phyloP scores from a whole-genome alignment of 306 rosid species.

The Acacia acuminata region DNA sequence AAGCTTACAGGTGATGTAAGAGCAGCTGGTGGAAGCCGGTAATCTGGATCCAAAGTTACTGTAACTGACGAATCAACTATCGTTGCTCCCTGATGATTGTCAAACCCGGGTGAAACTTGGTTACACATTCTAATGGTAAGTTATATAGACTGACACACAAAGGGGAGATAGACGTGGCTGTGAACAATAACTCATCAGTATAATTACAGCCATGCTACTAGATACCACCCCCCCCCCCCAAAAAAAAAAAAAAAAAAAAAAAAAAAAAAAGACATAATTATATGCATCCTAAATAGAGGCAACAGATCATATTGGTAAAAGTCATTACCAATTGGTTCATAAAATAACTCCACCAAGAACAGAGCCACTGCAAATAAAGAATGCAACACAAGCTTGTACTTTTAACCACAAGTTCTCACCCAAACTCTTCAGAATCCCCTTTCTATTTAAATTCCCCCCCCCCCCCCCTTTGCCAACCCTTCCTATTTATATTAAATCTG shows the following conservation, averaged over 20 bases:
- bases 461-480: background rate
- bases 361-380: background rate
- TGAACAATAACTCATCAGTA: no score
- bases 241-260: no score
- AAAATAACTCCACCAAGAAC: constrained; percentile 8
- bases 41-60: constrained; percentile 72
- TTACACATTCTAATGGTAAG: background rate
- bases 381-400: constrained; percentile 16
- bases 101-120: constrained; percentile 27
- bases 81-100: constrained; percentile 81
- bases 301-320: constrained; percentile 10
- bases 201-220: no score
- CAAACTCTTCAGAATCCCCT: background rate
- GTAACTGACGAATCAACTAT: constrained; percentile 83
- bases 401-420: constrained; percentile 9
- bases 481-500: constrained; percentile 15
- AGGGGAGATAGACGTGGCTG: no score
- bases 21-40: constrained; percentile 80
- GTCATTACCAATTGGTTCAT: constrained; percentile 12
- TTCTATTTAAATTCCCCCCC: no score
- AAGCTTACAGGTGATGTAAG: constrained; percentile 59
- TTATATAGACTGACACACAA: no score
- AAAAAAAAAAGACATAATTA: constrained; percentile 4
- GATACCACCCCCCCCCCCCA: no score
- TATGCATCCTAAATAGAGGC: constrained; percentile 7